These are phyloP conservation scores for Boletellus ananiceps DNA, from an alignment of 768 basidiomycete genomes.

Conservation along the genomic window DNA sequence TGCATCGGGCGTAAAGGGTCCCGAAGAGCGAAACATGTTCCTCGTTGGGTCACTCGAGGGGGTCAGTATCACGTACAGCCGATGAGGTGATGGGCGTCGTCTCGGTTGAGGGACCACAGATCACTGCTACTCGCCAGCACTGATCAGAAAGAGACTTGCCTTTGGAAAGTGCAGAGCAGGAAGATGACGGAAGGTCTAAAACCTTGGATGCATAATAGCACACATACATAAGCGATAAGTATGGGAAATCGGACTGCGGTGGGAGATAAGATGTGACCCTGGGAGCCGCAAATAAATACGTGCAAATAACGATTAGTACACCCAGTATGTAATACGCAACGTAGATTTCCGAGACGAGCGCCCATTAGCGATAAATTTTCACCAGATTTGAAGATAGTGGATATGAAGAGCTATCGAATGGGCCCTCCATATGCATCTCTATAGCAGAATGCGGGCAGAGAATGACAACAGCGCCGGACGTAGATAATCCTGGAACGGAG, in stretches of 20 bases:
- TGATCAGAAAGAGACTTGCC: no score
- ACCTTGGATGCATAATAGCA: slow-evolving; percentile 2
- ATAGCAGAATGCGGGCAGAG: background rate
- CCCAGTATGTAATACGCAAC: slow-evolving; percentile 26
- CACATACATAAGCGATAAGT: background rate
- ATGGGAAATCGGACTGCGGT: slow-evolving; percentile 9
- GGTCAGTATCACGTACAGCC: slow-evolving; percentile 21
- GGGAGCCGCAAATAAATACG: slow-evolving; percentile 27
- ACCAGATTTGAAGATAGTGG: slow-evolving; percentile 11
- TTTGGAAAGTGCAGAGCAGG: background rate
- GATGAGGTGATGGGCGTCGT: slow-evolving; percentile 10
- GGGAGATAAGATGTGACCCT: slow-evolving; percentile 33
- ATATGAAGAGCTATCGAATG: background rate
- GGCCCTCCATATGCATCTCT: slow-evolving; percentile 1
- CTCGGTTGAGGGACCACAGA: slow-evolving; percentile 2
- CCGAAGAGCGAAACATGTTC: slow-evolving; percentile 19
- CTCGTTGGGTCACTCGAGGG: slow-evolving; percentile 9
- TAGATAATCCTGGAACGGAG: slow-evolving; percentile 8
- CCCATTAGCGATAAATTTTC: slow-evolving; percentile 28
- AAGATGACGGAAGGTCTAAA: slow-evolving; percentile 4
- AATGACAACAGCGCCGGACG: background rate
- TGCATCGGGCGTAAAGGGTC: slow-evolving; percentile 16
- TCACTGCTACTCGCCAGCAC: background rate
- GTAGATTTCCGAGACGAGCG: slow-evolving; percentile 29
- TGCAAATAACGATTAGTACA: slow-evolving; percentile 14